These are phyloP conservation scores for Porodaedalea pini DNA, from an alignment of 1,284 basidiomycete species.

Conservation along the genomic window DNA sequence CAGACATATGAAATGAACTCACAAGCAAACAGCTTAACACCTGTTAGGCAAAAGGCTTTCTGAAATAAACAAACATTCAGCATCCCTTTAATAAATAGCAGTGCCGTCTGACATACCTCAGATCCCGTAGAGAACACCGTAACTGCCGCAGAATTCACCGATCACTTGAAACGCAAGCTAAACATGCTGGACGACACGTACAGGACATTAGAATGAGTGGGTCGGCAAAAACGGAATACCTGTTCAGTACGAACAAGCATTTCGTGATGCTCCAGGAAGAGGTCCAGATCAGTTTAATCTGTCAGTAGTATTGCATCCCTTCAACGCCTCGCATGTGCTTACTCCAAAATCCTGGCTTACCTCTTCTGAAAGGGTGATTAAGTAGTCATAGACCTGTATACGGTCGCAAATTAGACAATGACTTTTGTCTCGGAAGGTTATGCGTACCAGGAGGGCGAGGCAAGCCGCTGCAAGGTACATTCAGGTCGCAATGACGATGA, in stretches of 20 bases:
- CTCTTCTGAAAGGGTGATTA: background rate
- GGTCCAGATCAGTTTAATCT: background rate
- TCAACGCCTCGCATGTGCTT: background rate
- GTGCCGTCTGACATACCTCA: background rate
- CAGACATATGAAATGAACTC: background rate
- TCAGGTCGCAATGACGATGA: background rate
- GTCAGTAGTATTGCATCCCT: too few relatives aligned
- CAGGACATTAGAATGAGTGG: background rate
- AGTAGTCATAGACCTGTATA: background rate
- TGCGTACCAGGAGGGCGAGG: background rate
- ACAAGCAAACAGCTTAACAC: background rate
- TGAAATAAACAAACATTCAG: background rate
- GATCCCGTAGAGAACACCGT: background rate
- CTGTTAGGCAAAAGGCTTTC: background rate
- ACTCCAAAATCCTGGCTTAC: background rate
- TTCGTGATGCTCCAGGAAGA: conserved; percentile 1
- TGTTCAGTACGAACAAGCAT: conserved; percentile 2
- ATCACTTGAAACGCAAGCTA: background rate
- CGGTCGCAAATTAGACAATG: background rate
- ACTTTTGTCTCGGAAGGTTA: background rate
- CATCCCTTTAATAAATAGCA: too few relatives aligned
- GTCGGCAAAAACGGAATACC: background rate
- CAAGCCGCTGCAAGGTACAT: background rate
- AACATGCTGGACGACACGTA: background rate
- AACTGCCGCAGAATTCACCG: background rate